phyloP scores from a whole-genome alignment of 139 green algal genomes.

The Volvox reticuliferus region DNA sequence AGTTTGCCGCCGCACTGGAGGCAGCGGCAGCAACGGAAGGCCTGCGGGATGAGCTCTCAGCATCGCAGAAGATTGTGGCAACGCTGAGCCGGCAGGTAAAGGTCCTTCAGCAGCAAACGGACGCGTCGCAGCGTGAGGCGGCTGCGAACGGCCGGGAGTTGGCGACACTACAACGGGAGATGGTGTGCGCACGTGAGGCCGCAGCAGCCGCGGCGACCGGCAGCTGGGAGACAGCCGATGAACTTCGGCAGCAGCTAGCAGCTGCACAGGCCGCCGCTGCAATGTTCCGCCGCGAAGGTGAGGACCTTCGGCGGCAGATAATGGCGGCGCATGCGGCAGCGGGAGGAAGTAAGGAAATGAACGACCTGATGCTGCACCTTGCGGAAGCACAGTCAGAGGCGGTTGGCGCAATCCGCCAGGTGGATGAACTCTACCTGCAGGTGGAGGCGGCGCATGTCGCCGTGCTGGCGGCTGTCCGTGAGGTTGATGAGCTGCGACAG shows the following conservation, averaged over 20 bases:
- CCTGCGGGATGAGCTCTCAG: background rate
- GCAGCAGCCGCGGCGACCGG: background rate
- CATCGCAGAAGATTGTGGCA: background rate
- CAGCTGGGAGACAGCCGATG: background rate
- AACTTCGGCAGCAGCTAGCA: background rate
- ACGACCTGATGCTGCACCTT: background rate
- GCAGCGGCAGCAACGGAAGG: background rate
- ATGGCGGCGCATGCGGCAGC: background rate
- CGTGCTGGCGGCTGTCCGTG: background rate
- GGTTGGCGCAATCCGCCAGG: background rate
- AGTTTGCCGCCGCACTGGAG: background rate
- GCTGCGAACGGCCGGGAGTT: background rate
- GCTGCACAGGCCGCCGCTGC: background rate
- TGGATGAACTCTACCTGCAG: background rate
- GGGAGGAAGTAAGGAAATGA: background rate
- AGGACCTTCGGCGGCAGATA: conserved; percentile 15
- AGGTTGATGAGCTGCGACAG: background rate
- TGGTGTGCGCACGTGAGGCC: background rate
- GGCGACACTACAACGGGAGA: background rate
- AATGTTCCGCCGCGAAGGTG: background rate
- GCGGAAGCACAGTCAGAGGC: background rate
- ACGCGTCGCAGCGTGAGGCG: background rate
- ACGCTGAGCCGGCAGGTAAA: background rate
- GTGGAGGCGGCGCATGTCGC: conserved; percentile 4
- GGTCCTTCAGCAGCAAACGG: background rate